A percentile compares a stretch with the other conserved stretches of the same genome.
Conservation (phyloP, 192 early-diverging fungal species). For the Geosiphon pyriformis region DNA sequence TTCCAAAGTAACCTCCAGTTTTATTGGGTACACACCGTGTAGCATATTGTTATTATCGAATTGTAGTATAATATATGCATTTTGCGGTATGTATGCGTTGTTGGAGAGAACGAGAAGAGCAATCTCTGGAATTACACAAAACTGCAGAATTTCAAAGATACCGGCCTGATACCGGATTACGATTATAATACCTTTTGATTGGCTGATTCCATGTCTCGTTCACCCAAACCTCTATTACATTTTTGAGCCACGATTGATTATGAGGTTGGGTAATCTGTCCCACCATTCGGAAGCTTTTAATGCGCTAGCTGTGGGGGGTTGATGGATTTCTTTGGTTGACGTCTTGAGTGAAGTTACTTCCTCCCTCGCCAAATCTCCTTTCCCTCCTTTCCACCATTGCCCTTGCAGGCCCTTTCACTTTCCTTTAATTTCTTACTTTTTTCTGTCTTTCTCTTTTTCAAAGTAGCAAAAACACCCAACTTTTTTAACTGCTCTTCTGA, state of each 20-base stretch:
- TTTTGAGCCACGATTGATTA: background rate
- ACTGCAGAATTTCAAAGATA: background rate
- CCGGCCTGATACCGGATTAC: background rate
- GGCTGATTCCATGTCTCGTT: background rate
- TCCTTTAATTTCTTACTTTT: slow-evolving; percentile 9
- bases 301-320: background rate
- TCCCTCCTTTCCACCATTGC: background rate
- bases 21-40: background rate
- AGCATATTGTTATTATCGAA: background rate
- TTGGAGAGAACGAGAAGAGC: no score
- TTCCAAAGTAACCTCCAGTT: background rate
- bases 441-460: slow-evolving; percentile 7
- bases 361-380: background rate
- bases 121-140: background rate
- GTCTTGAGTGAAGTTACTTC: no score
- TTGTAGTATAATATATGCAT: background rate
- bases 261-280: background rate
- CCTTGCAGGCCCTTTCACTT: slow-evolving; percentile 14
- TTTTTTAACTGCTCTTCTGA: background rate
- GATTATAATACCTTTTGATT: background rate
- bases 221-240: background rate
- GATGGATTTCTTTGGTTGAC: slow-evolving; percentile 9
- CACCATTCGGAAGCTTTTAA: background rate
- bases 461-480: background rate
- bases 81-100: background rate